Base-by-base conservation (phyloP, 2,329 filamentous ascomycete species). In the Epichloe sylvatica region DNA sequence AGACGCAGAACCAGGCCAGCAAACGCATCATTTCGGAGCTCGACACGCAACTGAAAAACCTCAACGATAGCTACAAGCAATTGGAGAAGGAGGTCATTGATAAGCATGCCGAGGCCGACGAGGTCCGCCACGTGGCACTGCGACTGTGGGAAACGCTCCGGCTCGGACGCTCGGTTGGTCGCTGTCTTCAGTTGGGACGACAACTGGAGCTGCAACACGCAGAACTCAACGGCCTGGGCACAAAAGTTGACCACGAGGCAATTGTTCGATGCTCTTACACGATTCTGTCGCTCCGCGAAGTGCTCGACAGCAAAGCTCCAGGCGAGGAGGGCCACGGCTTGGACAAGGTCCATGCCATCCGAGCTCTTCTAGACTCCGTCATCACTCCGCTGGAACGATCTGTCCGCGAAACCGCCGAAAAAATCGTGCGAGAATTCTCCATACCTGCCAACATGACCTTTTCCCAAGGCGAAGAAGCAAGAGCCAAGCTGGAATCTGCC, bases 161-260 rank as follows among this genome's bases (percentile, higher is more conserved):
- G 52, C 71, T 97, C 2, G 85, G 84, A 1, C 73, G 90, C 41
- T 79, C 83, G 0, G 85, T 94, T 12, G 81, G 80, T 41, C 75
- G 91, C 47, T 90, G 85, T 60, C 72, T 97, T 40, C 83, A 85
- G 60, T 71, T 97, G 3, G 89, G 87, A 0, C 74, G 90, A 42
- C 88, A 94, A 68, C 75, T 98, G 11, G 88, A 97, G 63, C 77
- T 85, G n/a, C 86, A 94, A 63, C 77, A 94, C 60, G 71, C 78
- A 0, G 89, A 94, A 64, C 70, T 71, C 48, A 63, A 70, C 52
- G 47, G 60, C 56, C 33, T 65, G 2, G 64, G 62, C 30, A 74
- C 70, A 50, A 80, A 78, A 54, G 83, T 88, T 57, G 86, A 92
- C 55, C 83, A 90, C 58, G 74, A 81, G 41, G 84, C 86, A 1